Evolutionary conservation across 1,284 basidiomycete genomes (phyloP), one percentile per base, ranked within the genome.

Genomic region (Athelia psychrophila): DNA sequence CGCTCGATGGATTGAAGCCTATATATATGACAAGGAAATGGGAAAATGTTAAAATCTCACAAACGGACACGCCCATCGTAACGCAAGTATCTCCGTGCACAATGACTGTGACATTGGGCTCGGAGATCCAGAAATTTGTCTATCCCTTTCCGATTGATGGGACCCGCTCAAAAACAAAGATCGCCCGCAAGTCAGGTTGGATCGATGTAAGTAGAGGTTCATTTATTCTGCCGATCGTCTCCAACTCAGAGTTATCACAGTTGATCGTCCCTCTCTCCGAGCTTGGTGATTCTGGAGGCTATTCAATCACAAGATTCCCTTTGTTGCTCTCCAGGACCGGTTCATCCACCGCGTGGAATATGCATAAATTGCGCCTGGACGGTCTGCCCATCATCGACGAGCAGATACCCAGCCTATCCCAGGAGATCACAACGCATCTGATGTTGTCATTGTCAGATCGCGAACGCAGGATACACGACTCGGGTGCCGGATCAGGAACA

Each of bases 141-240:
- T 73, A 60, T 35, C 71, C 72, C 0, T 67, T 71, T 44, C 72
- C 74, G 2, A 60, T 80, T 15, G 60, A 69, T 33, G 60, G 60
- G 9, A 50, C 50, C n/a, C 62, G 61, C 18, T 48, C 61, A 2
- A 79, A 67, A 56, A 51, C 76, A 2, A 70, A 76, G 6, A 60
- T 83, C 25, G 80, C 79, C 6, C 71, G 81, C 25, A 77, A 75
- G 55, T 83, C 79, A 3, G 67, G 60, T 19, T 83, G 77, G 54
- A 67, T 82, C 9, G 80, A 84, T 68, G 81, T 81, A 35, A 15
- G 67, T 53, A 27, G n/a, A 27, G 27, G 13, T 13, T 6, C 27
- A 30, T 42, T 42, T n/a, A 8, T 16, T n/a, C 38, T n/a, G 9
- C 6, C n/a, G 20, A 22, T 9, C 8, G 6, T 5, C 16, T 42